A percentile compares a stretch with the other conserved stretches of the same genome.
These are phyloP conservation scores for Geotrichum ghanense DNA, from an alignment of 805 yeast species.

Conservation along the genomic window DNA sequence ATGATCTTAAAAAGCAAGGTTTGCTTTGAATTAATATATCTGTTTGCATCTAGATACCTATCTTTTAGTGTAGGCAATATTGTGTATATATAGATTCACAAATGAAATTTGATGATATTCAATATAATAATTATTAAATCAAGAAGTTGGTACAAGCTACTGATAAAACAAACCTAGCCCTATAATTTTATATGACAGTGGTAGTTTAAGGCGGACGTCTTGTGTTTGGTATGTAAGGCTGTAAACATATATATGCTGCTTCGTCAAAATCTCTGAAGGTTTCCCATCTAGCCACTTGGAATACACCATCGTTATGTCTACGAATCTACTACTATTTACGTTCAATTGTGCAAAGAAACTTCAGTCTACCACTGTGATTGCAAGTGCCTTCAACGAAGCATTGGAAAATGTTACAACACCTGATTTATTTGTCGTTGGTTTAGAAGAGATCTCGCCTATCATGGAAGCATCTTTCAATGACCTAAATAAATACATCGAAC, in stretches of 20 bases:
- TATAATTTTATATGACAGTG: no score
- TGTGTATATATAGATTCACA: no score
- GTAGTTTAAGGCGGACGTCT: no score
- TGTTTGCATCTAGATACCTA: no score
- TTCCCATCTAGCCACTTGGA: conserved; percentile 2
- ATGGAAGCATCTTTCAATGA: conserved; percentile 21
- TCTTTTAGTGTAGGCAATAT: no score
- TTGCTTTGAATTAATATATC: conserved; percentile 46
- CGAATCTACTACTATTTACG: conserved; percentile 15
- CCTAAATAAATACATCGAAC: conserved; percentile 14
- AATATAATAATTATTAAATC: no score
- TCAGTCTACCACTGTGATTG: conserved; percentile 10
- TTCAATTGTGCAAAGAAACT: conserved; percentile 20
- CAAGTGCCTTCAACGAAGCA: conserved; percentile 8
- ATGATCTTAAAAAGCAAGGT: conserved; percentile 83
- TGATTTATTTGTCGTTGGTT: conserved; percentile 22
- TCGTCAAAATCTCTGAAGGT: no score
- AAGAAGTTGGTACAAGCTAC: no score
- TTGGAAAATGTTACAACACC: conserved; percentile 11
- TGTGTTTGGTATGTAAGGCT: no score
- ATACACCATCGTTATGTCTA: not conserved
- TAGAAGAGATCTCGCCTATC: conserved; percentile 28
- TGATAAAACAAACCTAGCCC: no score
- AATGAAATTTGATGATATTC: no score
- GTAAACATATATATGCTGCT: no score